Evolutionary conservation across 805 yeast genomes (phyloP), one percentile per base, ranked within the genome.

Genomic region (Pichia manshurica): DNA sequence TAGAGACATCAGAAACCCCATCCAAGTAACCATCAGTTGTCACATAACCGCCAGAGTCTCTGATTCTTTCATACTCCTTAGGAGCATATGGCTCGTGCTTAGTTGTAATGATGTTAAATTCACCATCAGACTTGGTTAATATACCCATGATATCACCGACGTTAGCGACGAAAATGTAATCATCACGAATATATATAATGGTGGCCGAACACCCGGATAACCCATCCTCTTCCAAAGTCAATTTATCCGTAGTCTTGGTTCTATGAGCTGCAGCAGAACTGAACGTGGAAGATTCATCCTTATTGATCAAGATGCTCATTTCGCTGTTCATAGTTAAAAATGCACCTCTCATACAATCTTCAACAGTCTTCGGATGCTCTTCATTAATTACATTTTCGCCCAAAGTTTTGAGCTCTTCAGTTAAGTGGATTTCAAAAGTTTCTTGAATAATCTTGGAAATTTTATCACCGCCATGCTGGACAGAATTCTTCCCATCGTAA

Each of bases 11-110:
- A 15, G 87, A 74, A 25, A 79, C 81, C 36, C 95, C 95, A 63
- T 91, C 96, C 39, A 89, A 73, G 52, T 84, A 82, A 46, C 91
- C 96, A 57, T 84, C 85, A 17, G 86, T 84, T 9, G 87, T 79
- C 10, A 93, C 96, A 62, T 77, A 84, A 1, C 98, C 98, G 45
- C 98, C 98, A 21, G 95, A 79, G 2, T 86, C 85, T 58, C 98
- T 73, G 42, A 93, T 87, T 56, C 96, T 72, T 60, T 89, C 96
- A 56, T 85, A 85, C 56, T 87, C 95, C 38, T 71, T 73, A 28
- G 84, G 72, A 23, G 76, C 79, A 5, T 93, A 83, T 8, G 98
- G 97, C 53, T 84, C 88, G 64, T 93, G 97, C 47, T 82, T 79
- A 20, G 75, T 79, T 1, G 96, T 84, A 37, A 93, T 68, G 4